phyloP scores from a whole-genome alignment of 176 grass and related monocot species.

The Rhynchospora pubera region DNA sequence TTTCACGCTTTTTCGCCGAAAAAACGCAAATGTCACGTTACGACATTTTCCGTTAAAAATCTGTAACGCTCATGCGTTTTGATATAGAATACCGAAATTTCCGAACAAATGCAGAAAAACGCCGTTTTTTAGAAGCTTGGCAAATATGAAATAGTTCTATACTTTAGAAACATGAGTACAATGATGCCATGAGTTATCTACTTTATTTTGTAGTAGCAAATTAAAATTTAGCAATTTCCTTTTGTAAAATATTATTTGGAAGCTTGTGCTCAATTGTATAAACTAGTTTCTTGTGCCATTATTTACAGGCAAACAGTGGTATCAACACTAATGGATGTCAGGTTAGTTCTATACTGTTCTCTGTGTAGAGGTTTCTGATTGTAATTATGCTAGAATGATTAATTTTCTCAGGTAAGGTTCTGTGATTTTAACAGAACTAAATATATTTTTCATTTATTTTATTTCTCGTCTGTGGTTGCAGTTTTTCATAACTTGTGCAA shows the following conservation, averaged over 20 bases:
- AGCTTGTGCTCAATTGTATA: neutral
- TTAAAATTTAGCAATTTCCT: neutral
- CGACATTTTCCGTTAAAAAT: no score
- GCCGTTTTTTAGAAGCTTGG: no score
- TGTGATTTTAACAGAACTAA: neutral
- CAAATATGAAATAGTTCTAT: neutral
- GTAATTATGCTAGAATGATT: neutral
- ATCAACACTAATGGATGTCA: constrained; percentile 85
- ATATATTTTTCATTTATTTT: neutral
- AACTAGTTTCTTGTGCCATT: neutral
- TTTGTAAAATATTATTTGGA: neutral
- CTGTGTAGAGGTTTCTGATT: neutral
- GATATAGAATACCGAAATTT: no score
- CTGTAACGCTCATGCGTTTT: no score
- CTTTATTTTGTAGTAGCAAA: neutral
- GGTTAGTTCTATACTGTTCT: constrained; percentile 32
- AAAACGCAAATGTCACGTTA: no score
- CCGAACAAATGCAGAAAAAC: no score
- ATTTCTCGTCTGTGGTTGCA: constrained; percentile 34
- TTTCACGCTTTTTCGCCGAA: no score
- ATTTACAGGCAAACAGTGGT: constrained; percentile 83
- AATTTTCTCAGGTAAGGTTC: neutral
- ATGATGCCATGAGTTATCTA: neutral
- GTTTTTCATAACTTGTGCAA: constrained; percentile 95
- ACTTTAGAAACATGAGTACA: neutral